Evolutionary conservation across 305 asterid genomes (phyloP).

Genomic region (Ajuga reptans): DNA sequence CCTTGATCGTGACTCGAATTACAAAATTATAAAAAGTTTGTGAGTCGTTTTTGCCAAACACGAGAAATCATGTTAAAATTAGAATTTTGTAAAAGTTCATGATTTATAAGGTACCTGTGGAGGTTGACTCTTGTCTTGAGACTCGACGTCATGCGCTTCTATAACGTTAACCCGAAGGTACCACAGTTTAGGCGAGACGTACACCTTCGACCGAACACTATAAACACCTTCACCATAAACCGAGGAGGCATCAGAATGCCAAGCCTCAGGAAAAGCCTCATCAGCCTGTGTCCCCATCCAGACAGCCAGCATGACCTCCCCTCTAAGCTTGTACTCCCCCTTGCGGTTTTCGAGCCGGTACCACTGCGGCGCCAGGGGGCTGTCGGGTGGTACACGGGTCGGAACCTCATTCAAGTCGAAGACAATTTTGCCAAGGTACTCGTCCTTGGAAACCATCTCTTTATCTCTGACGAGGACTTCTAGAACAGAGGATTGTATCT

Average conservation of each 20-base stretch:
- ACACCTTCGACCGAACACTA: slow-evolving; percentile 43
- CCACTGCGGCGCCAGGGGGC: slow-evolving; percentile 63
- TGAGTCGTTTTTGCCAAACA: no score
- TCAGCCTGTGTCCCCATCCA: slow-evolving; percentile 71
- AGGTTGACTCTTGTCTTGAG: slow-evolving; percentile 28
- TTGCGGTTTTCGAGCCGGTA: slow-evolving; percentile 38
- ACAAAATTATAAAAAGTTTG: no score
- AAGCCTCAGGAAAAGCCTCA: slow-evolving; percentile 53
- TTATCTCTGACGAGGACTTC: slow-evolving; percentile 43
- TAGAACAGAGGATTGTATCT: slow-evolving; percentile 38
- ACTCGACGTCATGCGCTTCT: slow-evolving; percentile 42
- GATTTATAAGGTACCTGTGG: background rate
- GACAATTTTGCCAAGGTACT: slow-evolving; percentile 37
- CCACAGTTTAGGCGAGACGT: slow-evolving; percentile 50
- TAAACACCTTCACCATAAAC: slow-evolving; percentile 38
- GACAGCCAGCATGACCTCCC: slow-evolving; percentile 54
- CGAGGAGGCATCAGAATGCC: slow-evolving; percentile 49
- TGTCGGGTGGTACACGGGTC: slow-evolving; percentile 48
- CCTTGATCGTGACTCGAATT: no score
- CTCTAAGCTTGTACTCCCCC: slow-evolving; percentile 30
- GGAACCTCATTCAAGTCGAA: slow-evolving; percentile 53
- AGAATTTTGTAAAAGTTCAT: no score
- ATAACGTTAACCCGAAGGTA: slow-evolving; percentile 40
- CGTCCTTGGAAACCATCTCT: slow-evolving; percentile 37
- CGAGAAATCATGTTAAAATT: no score